Base-by-base conservation (phyloP, 2,329 filamentous ascomycete species). In the Fusarium pseudonygamai region DNA sequence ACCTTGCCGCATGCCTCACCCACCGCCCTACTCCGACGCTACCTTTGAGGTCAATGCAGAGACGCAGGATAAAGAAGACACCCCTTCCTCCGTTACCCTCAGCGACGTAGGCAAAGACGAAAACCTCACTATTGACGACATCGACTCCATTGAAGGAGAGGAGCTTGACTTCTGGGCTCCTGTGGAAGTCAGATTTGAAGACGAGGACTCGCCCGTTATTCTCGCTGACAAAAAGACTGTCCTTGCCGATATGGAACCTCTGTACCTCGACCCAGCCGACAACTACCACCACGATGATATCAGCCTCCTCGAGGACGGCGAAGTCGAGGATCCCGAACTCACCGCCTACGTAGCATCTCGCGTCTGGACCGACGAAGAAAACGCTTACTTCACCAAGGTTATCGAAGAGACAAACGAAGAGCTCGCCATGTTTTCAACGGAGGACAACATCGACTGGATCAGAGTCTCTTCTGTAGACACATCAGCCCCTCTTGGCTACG, bases 401-500 rank as follows among this genome's bases (percentile, higher is more conserved):
- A 30, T 65, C n/a, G n/a, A 53, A 15, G 32, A 70, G 8, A 40
- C 53, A 1, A 30, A 10, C n/a, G 37, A 45, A 12, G 53, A 70
- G 2, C 37, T 70, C 9, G 30, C 53, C 8, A 66, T 70, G 3
- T 24, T 37, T 26, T n/a, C 36, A 14, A 4, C 26, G 1, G 52
- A 70, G 16, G 60, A 66, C 18, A 28, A 45, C 11, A 34, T 55
- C 10, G 66, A 69, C 30, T 66, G 52, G 53, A 42, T 45, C 20
- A 24, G 15, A 11, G 67, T 59, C 1, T n/a, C 32, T 26, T 37
- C 46, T 18, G 32, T 52, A 22, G 57, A 56, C 22, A 58, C 50
- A 52, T 30, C 26, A 20, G n/a, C 4, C 16, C 16, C 28, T 16
- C 45, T 42, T 40, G 40, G n/a, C 30, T 50, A 34, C 16, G n/a